Evolutionary conservation across 768 basidiomycete genomes (phyloP).

Genomic region (Coprinopsis sp.): DNA sequence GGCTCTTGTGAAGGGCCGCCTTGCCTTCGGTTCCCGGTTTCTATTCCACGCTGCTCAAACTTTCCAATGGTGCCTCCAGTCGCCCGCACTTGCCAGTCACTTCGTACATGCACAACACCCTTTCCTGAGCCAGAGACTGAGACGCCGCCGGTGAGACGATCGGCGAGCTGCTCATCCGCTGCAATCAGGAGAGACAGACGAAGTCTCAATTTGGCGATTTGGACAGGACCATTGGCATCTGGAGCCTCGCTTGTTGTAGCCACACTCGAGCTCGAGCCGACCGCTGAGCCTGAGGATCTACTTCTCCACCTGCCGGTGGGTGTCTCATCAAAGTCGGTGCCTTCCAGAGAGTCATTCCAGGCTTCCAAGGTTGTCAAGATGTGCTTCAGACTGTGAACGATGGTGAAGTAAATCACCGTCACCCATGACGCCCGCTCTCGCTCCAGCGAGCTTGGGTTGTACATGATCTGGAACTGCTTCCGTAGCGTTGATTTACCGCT

Average conservation of each 20-base stretch:
- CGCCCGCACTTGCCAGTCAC: slow-evolving; percentile 75
- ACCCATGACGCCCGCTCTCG: slow-evolving; percentile 69
- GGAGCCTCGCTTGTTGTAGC: slow-evolving; percentile 19
- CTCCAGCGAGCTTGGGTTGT: slow-evolving; percentile 65
- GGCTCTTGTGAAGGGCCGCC: slow-evolving; percentile 29
- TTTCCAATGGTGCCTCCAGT: slow-evolving; percentile 48
- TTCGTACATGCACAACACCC: slow-evolving; percentile 71
- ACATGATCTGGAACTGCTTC: slow-evolving; percentile 81
- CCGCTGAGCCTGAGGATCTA: slow-evolving; percentile 34
- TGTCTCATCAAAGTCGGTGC: slow-evolving; percentile 33
- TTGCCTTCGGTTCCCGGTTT: slow-evolving; percentile 30
- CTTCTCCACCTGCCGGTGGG: slow-evolving; percentile 24
- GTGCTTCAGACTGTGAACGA: slow-evolving; percentile 65
- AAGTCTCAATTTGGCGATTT: slow-evolving; percentile 52
- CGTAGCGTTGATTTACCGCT: slow-evolving; percentile 75
- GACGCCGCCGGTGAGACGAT: slow-evolving; percentile 71
- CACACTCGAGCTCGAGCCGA: slow-evolving; percentile 31
- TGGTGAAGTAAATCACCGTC: slow-evolving; percentile 72
- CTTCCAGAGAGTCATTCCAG: slow-evolving; percentile 59
- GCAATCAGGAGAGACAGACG: slow-evolving; percentile 58
- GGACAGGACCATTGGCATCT: slow-evolving; percentile 28
- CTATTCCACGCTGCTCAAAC: slow-evolving; percentile 29
- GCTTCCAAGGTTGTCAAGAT: slow-evolving; percentile 60
- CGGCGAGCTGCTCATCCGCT: slow-evolving; percentile 59
- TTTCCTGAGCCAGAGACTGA: slow-evolving; percentile 72